Evolutionary conservation across 345 rosid species (phyloP).

Genomic region (Gossypium australe): DNA sequence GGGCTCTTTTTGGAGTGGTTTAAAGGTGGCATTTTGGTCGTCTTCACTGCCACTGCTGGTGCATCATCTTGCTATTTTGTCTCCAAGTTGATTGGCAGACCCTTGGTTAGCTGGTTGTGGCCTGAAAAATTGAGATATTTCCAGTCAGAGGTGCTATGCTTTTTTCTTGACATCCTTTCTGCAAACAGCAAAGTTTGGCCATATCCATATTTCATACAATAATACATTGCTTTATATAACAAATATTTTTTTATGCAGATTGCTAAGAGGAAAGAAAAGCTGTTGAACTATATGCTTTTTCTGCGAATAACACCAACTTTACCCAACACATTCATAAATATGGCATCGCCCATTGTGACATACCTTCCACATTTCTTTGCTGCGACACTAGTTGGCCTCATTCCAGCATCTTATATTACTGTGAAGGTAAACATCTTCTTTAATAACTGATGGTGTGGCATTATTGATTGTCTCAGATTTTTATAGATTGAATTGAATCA

Average conservation of each 20-base stretch:
- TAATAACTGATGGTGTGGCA: no score
- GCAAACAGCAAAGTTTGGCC: no score
- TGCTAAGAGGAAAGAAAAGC: slow-evolving; percentile 79
- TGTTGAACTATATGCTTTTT: slow-evolving; percentile 94
- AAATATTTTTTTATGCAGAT: slow-evolving; percentile 47
- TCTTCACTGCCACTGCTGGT: slow-evolving; percentile 88
- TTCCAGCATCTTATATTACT: slow-evolving; percentile 90
- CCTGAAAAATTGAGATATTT: slow-evolving; percentile 92
- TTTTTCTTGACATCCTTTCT: no score
- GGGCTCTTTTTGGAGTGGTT: slow-evolving; percentile 96
- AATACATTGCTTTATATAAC: no score
- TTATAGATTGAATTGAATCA: no score
- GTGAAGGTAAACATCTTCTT: slow-evolving; percentile 69
- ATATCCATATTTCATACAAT: no score
- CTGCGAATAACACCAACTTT: slow-evolving; percentile 88
- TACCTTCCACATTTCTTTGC: slow-evolving; percentile 95
- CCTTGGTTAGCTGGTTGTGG: slow-evolving; percentile 88
- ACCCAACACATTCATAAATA: slow-evolving; percentile 95
- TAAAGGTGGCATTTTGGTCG: slow-evolving; percentile 79
- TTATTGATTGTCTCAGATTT: no score
- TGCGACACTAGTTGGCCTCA: slow-evolving; percentile 84
- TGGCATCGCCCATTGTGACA: slow-evolving; percentile 94
- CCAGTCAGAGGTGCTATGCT: slow-evolving; percentile 90
- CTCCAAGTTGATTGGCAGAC: slow-evolving; percentile 90
- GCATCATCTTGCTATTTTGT: slow-evolving; percentile 89